These are phyloP conservation scores for Pythium sp. DNA, from an alignment of 352 stramenopile species.

Conservation along the genomic window DNA sequence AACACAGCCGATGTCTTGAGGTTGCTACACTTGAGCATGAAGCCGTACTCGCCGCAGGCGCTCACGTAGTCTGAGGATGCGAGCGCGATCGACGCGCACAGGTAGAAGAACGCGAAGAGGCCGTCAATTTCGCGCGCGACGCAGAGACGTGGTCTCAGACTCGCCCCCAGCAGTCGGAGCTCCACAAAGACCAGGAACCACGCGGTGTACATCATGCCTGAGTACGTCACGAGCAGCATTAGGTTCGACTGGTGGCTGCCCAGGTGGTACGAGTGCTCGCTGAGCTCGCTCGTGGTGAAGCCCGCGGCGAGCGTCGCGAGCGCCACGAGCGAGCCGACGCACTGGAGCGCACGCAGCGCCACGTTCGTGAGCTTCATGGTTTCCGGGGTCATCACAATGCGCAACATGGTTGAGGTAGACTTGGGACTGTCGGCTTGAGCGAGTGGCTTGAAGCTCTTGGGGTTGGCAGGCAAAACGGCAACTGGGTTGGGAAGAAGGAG, in stretches of 20 bases:
- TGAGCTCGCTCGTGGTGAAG: slow-evolving; percentile 11
- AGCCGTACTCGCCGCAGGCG: slow-evolving; percentile 30
- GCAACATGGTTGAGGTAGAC: background rate
- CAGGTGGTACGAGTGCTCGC: slow-evolving; percentile 12
- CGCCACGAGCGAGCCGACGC: slow-evolving; percentile 28
- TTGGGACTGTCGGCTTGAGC: background rate
- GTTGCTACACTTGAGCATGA: slow-evolving; percentile 38
- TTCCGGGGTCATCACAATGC: slow-evolving; percentile 25
- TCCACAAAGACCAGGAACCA: slow-evolving; percentile 31
- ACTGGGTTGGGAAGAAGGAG: background rate
- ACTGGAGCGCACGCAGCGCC: slow-evolving; percentile 27
- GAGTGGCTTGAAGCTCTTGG: background rate
- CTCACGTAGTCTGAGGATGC: slow-evolving; percentile 26
- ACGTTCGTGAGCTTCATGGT: slow-evolving; percentile 25
- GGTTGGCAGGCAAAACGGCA: background rate
- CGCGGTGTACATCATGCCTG: slow-evolving; percentile 25
- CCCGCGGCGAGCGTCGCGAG: slow-evolving; percentile 11
- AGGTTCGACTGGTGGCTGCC: slow-evolving; percentile 22
- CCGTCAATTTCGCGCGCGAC: slow-evolving; percentile 29
- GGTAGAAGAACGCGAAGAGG: slow-evolving; percentile 24
- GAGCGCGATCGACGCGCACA: slow-evolving; percentile 29
- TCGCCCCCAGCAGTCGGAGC: slow-evolving; percentile 25
- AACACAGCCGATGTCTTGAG: slow-evolving; percentile 35
- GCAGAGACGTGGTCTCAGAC: slow-evolving; percentile 21
- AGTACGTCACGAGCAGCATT: slow-evolving; percentile 25